Conservation (phyloP, 2,329 filamentous ascomycete genomes). For the Parafenestella ontariensis region DNA sequence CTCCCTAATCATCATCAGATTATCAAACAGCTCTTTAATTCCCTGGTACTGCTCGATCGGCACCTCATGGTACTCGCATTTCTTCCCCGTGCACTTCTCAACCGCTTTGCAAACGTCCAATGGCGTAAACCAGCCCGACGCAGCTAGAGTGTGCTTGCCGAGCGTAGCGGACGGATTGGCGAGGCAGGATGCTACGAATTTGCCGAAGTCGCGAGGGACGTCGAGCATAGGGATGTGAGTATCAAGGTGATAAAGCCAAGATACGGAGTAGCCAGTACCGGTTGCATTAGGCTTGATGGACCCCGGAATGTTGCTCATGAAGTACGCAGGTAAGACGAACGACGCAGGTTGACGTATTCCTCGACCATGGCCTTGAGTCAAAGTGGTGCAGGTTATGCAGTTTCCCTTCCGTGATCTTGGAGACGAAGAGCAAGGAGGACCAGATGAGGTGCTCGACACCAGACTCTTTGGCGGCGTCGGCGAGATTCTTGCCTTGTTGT, state of each 20-base stretch:
- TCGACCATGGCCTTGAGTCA: constrained; percentile 48
- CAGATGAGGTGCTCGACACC: constrained; percentile 21
- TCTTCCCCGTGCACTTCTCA: constrained; percentile 2
- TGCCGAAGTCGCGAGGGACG: constrained; percentile 21
- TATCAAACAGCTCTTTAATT: constrained; percentile 20
- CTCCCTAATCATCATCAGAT: constrained; percentile 21
- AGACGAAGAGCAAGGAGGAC: constrained; percentile 17
- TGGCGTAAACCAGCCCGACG: constrained; percentile 11
- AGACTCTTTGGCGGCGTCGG: constrained; percentile 16
- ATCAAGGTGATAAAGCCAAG: constrained; percentile 9
- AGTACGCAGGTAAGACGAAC: constrained; percentile 30
- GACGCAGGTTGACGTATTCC: constrained; percentile 34
- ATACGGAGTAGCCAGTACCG: neutral
- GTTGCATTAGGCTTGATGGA: constrained; percentile 3
- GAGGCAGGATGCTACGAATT: constrained; percentile 21
- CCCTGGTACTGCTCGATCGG: constrained; percentile 10
- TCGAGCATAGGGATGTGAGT: constrained; percentile 23
- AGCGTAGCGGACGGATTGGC: constrained; percentile 9
- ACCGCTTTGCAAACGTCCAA: constrained; percentile 14
- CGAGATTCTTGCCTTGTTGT: constrained; percentile 18
- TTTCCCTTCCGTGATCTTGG: constrained; percentile 35
- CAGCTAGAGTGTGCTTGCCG: constrained; percentile 13
- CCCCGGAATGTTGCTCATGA: constrained; percentile 27
- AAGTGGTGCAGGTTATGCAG: constrained; percentile 46
- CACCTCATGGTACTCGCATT: constrained; percentile 11